phyloP scores from a whole-genome alignment of 2,329 filamentous ascomycete species.

The Neopestalotiopsis sp. region DNA sequence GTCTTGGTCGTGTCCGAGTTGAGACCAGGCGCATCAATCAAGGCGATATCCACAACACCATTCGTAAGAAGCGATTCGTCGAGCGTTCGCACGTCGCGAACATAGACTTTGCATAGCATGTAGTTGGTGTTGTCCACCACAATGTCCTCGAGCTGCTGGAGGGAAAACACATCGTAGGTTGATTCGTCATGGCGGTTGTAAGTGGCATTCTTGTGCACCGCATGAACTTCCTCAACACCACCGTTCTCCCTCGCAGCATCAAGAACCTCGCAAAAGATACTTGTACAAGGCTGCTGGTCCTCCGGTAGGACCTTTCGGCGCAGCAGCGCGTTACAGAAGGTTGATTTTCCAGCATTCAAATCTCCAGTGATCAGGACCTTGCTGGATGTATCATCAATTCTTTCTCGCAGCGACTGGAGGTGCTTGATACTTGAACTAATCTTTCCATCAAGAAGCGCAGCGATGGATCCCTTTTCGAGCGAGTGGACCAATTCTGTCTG shows the following conservation, averaged over 20 bases:
- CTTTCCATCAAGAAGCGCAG: slow-evolving; percentile 88
- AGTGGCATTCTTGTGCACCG: slow-evolving; percentile 77
- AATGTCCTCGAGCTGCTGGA: slow-evolving; percentile 83
- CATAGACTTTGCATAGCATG: slow-evolving; percentile 95
- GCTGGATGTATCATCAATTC: slow-evolving; percentile 96
- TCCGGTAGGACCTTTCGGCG: slow-evolving; percentile 92
- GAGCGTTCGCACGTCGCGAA: slow-evolving; percentile 86
- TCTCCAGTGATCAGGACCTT: slow-evolving; percentile 97
- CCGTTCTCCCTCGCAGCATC: slow-evolving; percentile 90
- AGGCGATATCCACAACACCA: slow-evolving; percentile 94
- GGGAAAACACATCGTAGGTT: slow-evolving; percentile 85
- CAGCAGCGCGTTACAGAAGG: slow-evolving; percentile 96
- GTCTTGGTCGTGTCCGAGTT: slow-evolving; percentile 98
- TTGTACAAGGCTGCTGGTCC: slow-evolving; percentile 97
- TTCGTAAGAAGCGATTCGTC: slow-evolving; percentile 97
- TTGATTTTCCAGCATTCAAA: slow-evolving; percentile 96
- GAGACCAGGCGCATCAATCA: slow-evolving; percentile 94
- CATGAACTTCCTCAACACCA: slow-evolving; percentile 92
- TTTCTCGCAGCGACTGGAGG: slow-evolving; percentile 81
- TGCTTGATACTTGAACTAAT: slow-evolving; percentile 94
- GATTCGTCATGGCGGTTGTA: slow-evolving; percentile 93
- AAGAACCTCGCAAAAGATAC: slow-evolving; percentile 96
- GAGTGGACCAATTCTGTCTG: slow-evolving; percentile 94
- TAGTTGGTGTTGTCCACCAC: slow-evolving; percentile 89
- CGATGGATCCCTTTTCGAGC: slow-evolving; percentile 88